These are phyloP conservation scores for Marsdenia floribunda DNA, from an alignment of 257 asterid genomes.

Conservation along the genomic window DNA sequence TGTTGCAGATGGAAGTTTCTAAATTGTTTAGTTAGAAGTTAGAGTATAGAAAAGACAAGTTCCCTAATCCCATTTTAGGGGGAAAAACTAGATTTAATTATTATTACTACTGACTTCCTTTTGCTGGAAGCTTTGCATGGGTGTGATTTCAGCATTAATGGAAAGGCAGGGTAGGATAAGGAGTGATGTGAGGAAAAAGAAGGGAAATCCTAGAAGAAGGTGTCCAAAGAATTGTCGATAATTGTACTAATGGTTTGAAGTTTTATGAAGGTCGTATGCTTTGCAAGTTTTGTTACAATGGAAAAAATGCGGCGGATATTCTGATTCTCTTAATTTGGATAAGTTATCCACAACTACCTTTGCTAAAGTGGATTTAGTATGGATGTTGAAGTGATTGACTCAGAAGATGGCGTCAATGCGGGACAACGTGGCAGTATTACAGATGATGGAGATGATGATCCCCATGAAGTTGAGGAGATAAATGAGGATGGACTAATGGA, in stretches of 20 bases:
- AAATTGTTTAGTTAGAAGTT: not conserved
- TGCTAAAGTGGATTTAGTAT: slow-evolving; percentile 29
- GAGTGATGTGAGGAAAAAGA: not conserved
- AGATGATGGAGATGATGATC: slow-evolving; percentile 49
- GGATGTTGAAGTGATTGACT: slow-evolving; percentile 41
- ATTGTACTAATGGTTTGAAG: not conserved
- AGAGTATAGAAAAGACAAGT: not conserved
- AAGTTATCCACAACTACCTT: not conserved
- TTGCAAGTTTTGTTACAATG: not conserved
- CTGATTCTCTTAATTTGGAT: not conserved
- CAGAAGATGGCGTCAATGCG: slow-evolving; percentile 37
- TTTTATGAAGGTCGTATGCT: slow-evolving; percentile 3
- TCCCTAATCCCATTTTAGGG: not conserved
- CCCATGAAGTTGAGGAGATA: slow-evolving; percentile 37
- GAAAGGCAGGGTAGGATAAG: not conserved
- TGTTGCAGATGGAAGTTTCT: not conserved
- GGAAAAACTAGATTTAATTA: not conserved
- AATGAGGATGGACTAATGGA: slow-evolving; percentile 37
- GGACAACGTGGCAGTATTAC: slow-evolving; percentile 42
- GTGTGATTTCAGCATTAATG: not conserved
- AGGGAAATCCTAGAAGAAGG: not conserved
- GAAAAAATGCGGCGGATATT: not conserved
- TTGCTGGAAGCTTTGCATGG: not conserved
- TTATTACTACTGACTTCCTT: not conserved
- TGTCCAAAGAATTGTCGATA: not conserved